phyloP scores from a whole-genome alignment of 139 green algal species.

The Closterium sp. region DNA sequence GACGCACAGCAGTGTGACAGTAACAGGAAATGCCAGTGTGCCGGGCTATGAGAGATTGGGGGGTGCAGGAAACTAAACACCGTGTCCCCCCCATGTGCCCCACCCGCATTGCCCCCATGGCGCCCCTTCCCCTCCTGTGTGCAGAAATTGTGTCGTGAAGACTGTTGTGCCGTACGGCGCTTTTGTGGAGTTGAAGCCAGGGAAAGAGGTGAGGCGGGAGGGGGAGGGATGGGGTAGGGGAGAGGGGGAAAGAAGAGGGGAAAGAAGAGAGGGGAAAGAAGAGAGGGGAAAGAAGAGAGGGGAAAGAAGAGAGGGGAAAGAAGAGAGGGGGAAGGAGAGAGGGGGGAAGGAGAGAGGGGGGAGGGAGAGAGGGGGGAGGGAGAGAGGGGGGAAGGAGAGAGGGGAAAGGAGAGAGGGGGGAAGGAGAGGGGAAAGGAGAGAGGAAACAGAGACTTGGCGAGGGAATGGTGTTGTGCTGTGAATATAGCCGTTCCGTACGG shows the following conservation, averaged over 20 bases:
- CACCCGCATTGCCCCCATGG: too few species aligned
- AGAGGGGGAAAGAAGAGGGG: background rate
- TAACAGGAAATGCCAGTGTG: too few species aligned
- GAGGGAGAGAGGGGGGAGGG: background rate
- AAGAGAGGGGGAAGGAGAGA: background rate
- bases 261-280: background rate
- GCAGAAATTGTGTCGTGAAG: constrained; percentile 51
- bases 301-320: background rate
- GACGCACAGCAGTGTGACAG: too few species aligned
- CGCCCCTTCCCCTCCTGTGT: background rate
- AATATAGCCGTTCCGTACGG: too few species aligned
- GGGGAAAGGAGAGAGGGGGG: background rate
- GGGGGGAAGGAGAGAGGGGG: background rate
- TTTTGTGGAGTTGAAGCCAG: constrained; percentile 62
- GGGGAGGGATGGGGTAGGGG: background rate
- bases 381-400: background rate
- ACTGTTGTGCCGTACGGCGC: constrained; percentile 56
- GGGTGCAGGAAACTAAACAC: too few species aligned
- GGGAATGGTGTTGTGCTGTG: too few species aligned
- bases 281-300: background rate
- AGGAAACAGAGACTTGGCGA: background rate
- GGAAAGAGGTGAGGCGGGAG: constrained; percentile 49
- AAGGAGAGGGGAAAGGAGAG: background rate
- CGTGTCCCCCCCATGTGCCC: too few species aligned
- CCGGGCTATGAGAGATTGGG: too few species aligned